Percentiles rank a stretch among this genome's conserved stretches.
Conservation (phyloP, 2,329 filamentous ascomycete species). For the Trichothecium roseum region DNA sequence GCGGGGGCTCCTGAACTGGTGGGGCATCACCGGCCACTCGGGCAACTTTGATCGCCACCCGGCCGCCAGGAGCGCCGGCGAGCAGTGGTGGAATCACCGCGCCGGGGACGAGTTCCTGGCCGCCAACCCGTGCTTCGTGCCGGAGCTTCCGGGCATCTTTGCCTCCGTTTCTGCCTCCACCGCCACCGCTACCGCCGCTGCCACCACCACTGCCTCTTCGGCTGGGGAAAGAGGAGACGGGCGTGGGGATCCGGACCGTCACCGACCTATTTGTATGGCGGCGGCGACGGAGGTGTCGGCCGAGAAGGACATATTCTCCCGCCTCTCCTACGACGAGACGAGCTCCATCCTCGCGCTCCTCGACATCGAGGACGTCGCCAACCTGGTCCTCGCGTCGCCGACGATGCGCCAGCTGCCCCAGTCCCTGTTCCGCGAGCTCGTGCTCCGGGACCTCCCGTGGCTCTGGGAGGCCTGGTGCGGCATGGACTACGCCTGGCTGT, state of each 20-base stretch:
- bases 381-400: neutral
- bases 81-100: constrained; percentile 2
- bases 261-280: no score
- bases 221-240: no score
- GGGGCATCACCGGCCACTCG: neutral
- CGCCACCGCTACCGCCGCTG: no score
- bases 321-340: neutral
- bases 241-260: no score
- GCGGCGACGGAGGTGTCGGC: neutral
- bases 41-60: neutral
- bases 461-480: neutral
- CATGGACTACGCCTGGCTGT: no score
- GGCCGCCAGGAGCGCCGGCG: neutral
- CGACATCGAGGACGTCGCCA: neutral
- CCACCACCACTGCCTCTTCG: no score
- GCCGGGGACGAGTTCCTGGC: constrained; percentile 1
- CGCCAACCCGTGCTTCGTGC: constrained; percentile 3
- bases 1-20: constrained; percentile 3
- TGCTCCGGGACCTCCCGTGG: neutral
- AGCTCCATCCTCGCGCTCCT: neutral
- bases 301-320: neutral
- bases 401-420: neutral
- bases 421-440: neutral
- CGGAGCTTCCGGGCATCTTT: constrained; percentile 8
- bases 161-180: no score